Evolutionary conservation across 768 basidiomycete genomes (phyloP).

Genomic region (Suillus fuscotomentosus): DNA sequence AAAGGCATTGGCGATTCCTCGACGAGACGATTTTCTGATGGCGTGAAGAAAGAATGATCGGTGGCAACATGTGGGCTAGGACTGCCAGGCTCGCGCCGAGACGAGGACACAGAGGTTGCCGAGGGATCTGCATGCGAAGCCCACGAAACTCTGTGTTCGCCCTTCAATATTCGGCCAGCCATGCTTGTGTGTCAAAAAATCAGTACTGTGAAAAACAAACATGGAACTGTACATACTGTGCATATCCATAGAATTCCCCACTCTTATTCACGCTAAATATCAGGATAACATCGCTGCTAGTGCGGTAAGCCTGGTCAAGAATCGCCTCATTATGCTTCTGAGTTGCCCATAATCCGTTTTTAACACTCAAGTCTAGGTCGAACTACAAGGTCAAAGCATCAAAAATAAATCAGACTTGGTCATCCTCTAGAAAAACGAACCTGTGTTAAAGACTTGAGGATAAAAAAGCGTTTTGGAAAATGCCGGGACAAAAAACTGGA

Average conservation of each 20-base stretch:
- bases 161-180: slow-evolving; percentile 58
- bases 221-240: slow-evolving; percentile 49
- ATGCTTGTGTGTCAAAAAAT: slow-evolving; percentile 46
- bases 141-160: slow-evolving; percentile 57
- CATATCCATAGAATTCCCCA: slow-evolving; percentile 94
- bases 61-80: slow-evolving; percentile 4
- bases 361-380: slow-evolving; percentile 77
- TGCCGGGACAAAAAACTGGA: slow-evolving; percentile 74
- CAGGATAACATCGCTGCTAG: slow-evolving; percentile 81
- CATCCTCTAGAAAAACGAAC: slow-evolving; percentile 37
- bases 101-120: slow-evolving; percentile 29
- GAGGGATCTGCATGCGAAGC: slow-evolving; percentile 41
- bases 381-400: slow-evolving; percentile 40
- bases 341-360: slow-evolving; percentile 85
- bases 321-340: slow-evolving; percentile 91
- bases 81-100: slow-evolving; percentile 13
- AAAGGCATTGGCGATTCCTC: slow-evolving; percentile 44
- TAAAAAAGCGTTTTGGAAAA: slow-evolving; percentile 91
- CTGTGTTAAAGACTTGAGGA: slow-evolving; percentile 84
- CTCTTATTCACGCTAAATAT: slow-evolving; percentile 94
- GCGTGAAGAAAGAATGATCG: slow-evolving; percentile 30
- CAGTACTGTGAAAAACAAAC: slow-evolving; percentile 3
- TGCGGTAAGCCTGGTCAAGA: slow-evolving; percentile 91
- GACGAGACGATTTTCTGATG: slow-evolving; percentile 36
- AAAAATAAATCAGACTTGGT: neutral